These are phyloP conservation scores for Globisporangium nodosum DNA, from an alignment of 352 stramenopile species.

Conservation along the genomic window DNA sequence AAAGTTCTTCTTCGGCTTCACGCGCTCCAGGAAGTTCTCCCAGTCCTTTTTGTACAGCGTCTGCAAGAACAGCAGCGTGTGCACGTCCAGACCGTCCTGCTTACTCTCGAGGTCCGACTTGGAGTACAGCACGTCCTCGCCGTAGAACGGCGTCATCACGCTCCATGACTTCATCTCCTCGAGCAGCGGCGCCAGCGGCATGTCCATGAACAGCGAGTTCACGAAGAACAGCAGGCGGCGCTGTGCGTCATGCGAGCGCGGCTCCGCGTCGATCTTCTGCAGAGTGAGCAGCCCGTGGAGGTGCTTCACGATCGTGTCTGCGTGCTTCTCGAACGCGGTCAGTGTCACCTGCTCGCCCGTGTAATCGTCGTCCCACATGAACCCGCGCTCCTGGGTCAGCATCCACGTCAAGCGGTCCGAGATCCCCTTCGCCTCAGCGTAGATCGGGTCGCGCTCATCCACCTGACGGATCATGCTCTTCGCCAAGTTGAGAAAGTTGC, in stretches of 20 bases:
- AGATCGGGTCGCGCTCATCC: constrained; percentile 74
- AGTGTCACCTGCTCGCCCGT: constrained; percentile 92
- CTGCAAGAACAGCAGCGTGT: constrained; percentile 89
- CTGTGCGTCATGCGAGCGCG: constrained; percentile 94
- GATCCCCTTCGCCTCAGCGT: constrained; percentile 87
- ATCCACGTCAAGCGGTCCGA: constrained; percentile 95
- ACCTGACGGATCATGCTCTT: constrained; percentile 82
- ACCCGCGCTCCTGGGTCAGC: constrained; percentile 95
- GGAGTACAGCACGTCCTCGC: constrained; percentile 96
- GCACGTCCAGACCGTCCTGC: constrained; percentile 89
- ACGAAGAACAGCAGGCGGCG: constrained; percentile 97
- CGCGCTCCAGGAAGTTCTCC: constrained; percentile 97
- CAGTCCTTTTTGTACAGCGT: constrained; percentile 98
- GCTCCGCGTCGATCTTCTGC: constrained; percentile 96
- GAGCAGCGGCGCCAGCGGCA: constrained; percentile 94
- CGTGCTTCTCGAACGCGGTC: constrained; percentile 75
- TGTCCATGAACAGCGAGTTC: constrained; percentile 99
- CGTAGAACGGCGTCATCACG: constrained; percentile 98
- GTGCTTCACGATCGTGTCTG: constrained; percentile 80
- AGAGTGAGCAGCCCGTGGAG: constrained; percentile 93
- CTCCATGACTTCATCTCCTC: constrained; percentile 99
- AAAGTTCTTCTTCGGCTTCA: constrained; percentile 91
- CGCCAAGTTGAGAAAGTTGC: constrained; percentile 91
- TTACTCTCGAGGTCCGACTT: constrained; percentile 96
- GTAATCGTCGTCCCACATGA: constrained; percentile 99